Evolutionary conservation across 1,284 basidiomycete genomes (phyloP), one percentile per base, ranked within the genome.

Genomic region (Golubevia sp.): DNA sequence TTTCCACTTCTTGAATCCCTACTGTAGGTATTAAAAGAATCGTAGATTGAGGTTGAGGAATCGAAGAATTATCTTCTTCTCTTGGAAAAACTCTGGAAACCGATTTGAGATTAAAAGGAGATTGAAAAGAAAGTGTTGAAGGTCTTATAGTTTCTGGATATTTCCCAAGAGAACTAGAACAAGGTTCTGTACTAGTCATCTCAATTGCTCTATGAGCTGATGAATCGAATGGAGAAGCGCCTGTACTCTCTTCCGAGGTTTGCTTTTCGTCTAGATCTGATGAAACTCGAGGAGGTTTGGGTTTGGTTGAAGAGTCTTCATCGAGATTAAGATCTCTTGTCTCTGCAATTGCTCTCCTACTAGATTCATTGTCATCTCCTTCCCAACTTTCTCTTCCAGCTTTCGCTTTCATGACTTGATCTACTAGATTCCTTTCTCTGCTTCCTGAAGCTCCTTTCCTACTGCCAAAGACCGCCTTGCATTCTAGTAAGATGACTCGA

Each of bases 401-500:
- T 8, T 44, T 44, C 11, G 38, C 38, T 44, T 50, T 26, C 48
- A 63, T 55, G 44, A 67, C 64, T 30, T 56, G 61, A 23, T 61
- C 58, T 20, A 69, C 67, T 1, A 69, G 54, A 6, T 55, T 21
- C 20, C 61, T 61, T 5, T 60, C 64, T 2, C 58, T 61, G 56
- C 23, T 51, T 44, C 38, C 18, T 49, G 11, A 53, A 50, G 20
- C 48, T 51, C 50, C 62, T 55, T 18, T 54, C 51, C 48, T 61
- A 30, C 34, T 57, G 24, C 48, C 51, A 66, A 68, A 76, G 4
- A 71, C 66, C 11, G 64, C 66, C 5, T 59, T 58, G 27, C 71
- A 64, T 57, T 76, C 76, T 30, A 68, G 56, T 25, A 77, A 61
- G 11, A 77, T 58, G 49, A 76, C 56, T 11, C 64, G 67, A 49